Conservation (phyloP, 495 filamentous ascomycete species). For the Aspergillus wentii region DNA sequence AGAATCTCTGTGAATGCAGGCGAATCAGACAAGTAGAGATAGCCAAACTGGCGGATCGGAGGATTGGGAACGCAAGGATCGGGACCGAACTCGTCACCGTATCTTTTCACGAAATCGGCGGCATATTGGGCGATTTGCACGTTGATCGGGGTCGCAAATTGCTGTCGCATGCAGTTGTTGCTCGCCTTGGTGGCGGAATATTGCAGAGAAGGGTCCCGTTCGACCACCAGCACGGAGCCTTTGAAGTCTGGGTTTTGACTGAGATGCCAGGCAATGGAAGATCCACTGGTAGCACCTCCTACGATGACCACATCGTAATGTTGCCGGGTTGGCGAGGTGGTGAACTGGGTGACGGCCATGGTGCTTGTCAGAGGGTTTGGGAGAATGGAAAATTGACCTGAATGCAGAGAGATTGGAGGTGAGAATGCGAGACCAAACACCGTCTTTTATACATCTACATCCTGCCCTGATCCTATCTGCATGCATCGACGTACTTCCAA, state of each 20-base stretch:
- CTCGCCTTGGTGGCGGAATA: slow-evolving; percentile 4
- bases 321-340: neutral
- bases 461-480: too few species aligned
- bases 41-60: slow-evolving; percentile 1
- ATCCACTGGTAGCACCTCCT: neutral
- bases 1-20: neutral
- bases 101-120: neutral
- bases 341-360: neutral
- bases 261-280: slow-evolving; percentile 3
- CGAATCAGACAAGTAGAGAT: slow-evolving; percentile 4
- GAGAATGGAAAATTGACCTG: too few species aligned
- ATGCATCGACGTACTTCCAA: too few species aligned
- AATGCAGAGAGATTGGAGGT: too few species aligned
- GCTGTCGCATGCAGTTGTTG: slow-evolving; percentile 5
- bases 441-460: too few species aligned
- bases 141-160: slow-evolving; percentile 3
- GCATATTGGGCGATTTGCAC: slow-evolving; percentile 3
- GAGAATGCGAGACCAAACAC: too few species aligned
- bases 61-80: neutral
- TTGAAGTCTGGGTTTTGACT: slow-evolving; percentile 1
- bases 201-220: slow-evolving; percentile 1
- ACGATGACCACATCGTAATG: slow-evolving; percentile 4
- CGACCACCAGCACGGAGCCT: slow-evolving; percentile 1
- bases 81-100: neutral
- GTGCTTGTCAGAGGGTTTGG: neutral